phyloP scores from a whole-genome alignment of 495 filamentous ascomycete genomes.

The Tuber indicum region DNA sequence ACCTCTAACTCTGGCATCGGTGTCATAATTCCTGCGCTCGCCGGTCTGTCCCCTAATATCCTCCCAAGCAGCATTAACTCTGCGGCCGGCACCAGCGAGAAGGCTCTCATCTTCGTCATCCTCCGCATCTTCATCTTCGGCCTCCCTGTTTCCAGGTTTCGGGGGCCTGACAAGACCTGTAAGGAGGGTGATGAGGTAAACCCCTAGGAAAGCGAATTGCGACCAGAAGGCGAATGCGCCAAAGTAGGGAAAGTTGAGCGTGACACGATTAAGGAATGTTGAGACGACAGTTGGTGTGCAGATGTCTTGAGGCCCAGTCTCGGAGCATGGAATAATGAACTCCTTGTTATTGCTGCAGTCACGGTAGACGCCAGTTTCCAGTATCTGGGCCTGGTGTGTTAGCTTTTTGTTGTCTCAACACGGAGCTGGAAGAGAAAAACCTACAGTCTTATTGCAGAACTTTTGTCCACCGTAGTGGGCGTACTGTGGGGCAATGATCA shows the following conservation, averaged over 20 bases:
- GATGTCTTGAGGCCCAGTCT: constrained; percentile 62
- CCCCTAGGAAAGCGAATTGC: constrained; percentile 79
- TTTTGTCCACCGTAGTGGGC: constrained; percentile 90
- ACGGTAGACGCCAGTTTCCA: constrained; percentile 20
- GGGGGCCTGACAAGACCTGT: constrained; percentile 74
- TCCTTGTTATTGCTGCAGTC: constrained; percentile 69
- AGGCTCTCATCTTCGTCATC: constrained; percentile 93
- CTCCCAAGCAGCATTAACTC: constrained; percentile 79
- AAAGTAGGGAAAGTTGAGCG: constrained; percentile 93
- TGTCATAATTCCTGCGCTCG: constrained; percentile 18
- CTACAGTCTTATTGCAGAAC: constrained; percentile 63
- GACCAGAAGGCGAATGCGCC: constrained; percentile 92
- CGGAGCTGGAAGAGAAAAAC: constrained; percentile 1
- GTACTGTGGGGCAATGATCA: constrained; percentile 90
- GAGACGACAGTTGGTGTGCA: constrained; percentile 87
- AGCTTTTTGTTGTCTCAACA: constrained; percentile 1
- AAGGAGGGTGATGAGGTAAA: constrained; percentile 72
- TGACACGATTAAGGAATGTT: constrained; percentile 87
- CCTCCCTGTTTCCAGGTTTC: constrained; percentile 62
- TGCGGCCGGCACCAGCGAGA: constrained; percentile 68
- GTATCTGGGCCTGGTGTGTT: constrained; percentile 18
- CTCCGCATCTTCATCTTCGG: constrained; percentile 87
- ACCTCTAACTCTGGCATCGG: constrained; percentile 7
- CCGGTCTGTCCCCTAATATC: constrained; percentile 47
- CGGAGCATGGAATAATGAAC: constrained; percentile 73